Evolutionary conservation across 441 rosid species (phyloP), one percentile per base, ranked within the genome.

Genomic region (Euphorbia schlechtendalii): DNA sequence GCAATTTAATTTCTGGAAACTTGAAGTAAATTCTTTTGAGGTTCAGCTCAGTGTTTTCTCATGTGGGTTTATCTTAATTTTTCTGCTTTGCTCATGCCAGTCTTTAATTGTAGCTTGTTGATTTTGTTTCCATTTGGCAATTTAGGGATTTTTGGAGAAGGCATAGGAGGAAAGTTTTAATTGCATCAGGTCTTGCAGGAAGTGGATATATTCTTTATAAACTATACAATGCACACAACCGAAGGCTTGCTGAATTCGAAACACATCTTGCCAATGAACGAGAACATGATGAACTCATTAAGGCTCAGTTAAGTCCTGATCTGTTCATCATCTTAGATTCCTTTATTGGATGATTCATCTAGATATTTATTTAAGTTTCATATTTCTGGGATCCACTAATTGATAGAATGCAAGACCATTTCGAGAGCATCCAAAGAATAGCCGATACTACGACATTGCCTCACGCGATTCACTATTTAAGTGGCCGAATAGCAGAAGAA

Each of bases 391-490:
- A n/a, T n/a, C n/a, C n/a, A n/a, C 15, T 51, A 27, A 65, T 25
- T 78, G 64, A 45, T 77, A 86, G 88, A 75, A 80, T 88, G 90
- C 86, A 87, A 87, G 82, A 78, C 1, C 97, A 93, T 77, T 90
- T 89, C 36, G 93, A 89, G 83, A 85, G 80, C 70, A 83, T 93
- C 72, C 99, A 93, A 68, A 74, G 76, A 73, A 90, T 94, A 66
- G 92, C 93, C 59, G 87, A 87, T 79, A 75, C 90, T 2, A 78
- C 84, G 21, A 90, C 97, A 61, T 69, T 94, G 79, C 97, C 99
- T 74, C 97, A 90, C 75, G 83, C 87, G 30, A 74, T 94, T 71
- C 81, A 69, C 63, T 74, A 69, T 74, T 63, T 94, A 71, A 81
- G 81, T 66, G 46, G 69, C 52, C 83, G 83, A 67, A 69, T 94